Base-by-base conservation (phyloP, 1,284 basidiomycete genomes). In the Heterobasidion annosum region DNA sequence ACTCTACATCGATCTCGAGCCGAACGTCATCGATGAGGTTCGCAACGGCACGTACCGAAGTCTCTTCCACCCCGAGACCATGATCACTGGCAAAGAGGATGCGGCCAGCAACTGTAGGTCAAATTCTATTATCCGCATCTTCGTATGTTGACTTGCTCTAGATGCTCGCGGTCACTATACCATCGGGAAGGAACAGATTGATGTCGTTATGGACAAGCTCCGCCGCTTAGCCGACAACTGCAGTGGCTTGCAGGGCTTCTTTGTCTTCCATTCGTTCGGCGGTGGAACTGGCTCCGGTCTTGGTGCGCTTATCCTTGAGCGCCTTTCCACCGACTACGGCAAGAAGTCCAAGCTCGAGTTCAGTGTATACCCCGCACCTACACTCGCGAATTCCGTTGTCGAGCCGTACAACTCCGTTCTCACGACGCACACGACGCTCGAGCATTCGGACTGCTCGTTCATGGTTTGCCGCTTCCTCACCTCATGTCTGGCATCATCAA, bases 331-430 rank as follows among this genome's bases (percentile, higher is more conserved):
- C 62, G 96, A 99, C 74, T 99, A 98, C 67, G 97, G 96, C 71
- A 99, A 99, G 79, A 99, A 99, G 79, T 94, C 93, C 61, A 99
- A 99, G 82, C 84, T 99, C 65, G 96, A 99, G 74, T 99, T 99
- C 79, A 90, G 91, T 61, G 94, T 99, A 55, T 98, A 98, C 77
- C 96, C 96, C 53, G 91, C 94, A 25, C 92, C 93, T 48, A 90
- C 88, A 62, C 88, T 97, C 76, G 91, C 92, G 56, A 97, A 91
- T 74, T 98, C 95, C 9, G 93, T 99, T 59, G 96, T 99, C 50
- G 97, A 99, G 77, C 96, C 97, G 8, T 99, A 99, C 82, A 99
- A 99, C 82, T 95, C 95, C 49, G 93, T 99, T 59, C 76, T 99
- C 67, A 99, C 96, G 59, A 99, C 96, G 48, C 96, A 99, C 77